Base-by-base conservation (phyloP, 1,139 yeast genomes). In the Suhomyces panamericanus region DNA sequence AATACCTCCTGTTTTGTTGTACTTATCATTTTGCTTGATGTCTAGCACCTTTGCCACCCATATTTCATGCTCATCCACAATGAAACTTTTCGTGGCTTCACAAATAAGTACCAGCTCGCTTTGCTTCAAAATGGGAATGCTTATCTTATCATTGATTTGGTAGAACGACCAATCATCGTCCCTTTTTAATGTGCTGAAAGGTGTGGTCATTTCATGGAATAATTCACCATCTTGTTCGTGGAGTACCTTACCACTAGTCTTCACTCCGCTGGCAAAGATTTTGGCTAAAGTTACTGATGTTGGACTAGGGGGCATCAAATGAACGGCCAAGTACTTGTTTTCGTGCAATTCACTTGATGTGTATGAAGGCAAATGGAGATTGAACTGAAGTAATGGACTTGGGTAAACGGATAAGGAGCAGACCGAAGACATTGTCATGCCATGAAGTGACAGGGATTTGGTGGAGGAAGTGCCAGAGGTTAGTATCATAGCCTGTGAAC, bases 341-440 rank as follows among this genome's bases (percentile, higher is more conserved):
- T 72, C 66, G 55, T 86, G 90, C 38, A 90, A 66, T 16, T 80
- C 72, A 12, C 70, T 69, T 0, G 95, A 83, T 0, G 96, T 89
- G 39, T 83, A 77, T 6, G 96, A 86, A 0, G 96, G 96, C 24
- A 83, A 67, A 64, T 87, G 95, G 42, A 90, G 69, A 59, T 89
- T 90, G 66, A 90, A 89, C 56, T 87, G 93, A 2, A 90, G 60
- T 45, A 87, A 63, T 1, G 96, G 95, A 12, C 69, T 68, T 0
- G 96, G 96, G 42, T 75, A 72, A 28, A 87, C 77, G 1, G 95
- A 81, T 12, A 90, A 66, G 1, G 96, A 88, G 14, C 88, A 79
- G 33, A 87, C 88, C 0, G 96, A 87, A 2, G 95, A 85, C 3
- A 90, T 67, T 0, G 96, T 87, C 73, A 87, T 81, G 1, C 96